Percentiles rank a stretch among this genome's conserved stretches.
Conservation (phyloP, 192 early-diverging fungal species). For the Entomortierella chlamydospora region DNA sequence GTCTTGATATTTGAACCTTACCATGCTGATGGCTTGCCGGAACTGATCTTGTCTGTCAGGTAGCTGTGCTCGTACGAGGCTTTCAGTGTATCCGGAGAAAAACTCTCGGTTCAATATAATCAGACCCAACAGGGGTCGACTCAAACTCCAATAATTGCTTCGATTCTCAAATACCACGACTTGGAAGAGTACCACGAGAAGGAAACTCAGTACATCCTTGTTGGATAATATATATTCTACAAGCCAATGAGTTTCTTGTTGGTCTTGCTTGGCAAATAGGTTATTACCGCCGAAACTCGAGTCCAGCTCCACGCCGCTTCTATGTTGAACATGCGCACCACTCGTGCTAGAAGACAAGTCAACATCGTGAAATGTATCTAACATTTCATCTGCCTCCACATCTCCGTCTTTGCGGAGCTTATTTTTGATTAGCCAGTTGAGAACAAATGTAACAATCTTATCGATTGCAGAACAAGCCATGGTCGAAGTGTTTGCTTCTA, state of each 20-base stretch:
- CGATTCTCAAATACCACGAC: constrained; percentile 84
- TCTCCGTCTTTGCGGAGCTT: constrained; percentile 21
- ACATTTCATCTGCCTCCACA: constrained; percentile 20
- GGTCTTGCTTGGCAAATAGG: background rate
- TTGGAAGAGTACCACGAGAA: constrained; percentile 76
- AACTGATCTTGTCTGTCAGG: constrained; percentile 30
- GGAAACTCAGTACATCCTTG: constrained; percentile 69
- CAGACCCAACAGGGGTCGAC: constrained; percentile 82
- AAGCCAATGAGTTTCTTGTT: constrained; percentile 60
- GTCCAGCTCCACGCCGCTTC: background rate
- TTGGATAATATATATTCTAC: constrained; percentile 65
- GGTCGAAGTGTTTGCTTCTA: constrained; percentile 56
- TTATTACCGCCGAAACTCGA: background rate
- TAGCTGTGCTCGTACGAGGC: constrained; percentile 26
- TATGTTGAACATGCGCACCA: background rate
- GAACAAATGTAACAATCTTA: constrained; percentile 75
- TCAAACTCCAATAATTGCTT: constrained; percentile 84
- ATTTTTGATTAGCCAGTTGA: constrained; percentile 56
- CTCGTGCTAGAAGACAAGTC: constrained; percentile 1
- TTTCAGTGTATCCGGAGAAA: constrained; percentile 22
- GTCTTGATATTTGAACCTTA: background rate
- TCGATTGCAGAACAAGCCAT: constrained; percentile 78
- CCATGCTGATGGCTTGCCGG: constrained; percentile 27
- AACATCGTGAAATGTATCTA: background rate
- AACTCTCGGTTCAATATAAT: constrained; percentile 77